These are phyloP conservation scores for Medicago ruthenica DNA, from an alignment of 306 rosid species.

Conservation along the genomic window DNA sequence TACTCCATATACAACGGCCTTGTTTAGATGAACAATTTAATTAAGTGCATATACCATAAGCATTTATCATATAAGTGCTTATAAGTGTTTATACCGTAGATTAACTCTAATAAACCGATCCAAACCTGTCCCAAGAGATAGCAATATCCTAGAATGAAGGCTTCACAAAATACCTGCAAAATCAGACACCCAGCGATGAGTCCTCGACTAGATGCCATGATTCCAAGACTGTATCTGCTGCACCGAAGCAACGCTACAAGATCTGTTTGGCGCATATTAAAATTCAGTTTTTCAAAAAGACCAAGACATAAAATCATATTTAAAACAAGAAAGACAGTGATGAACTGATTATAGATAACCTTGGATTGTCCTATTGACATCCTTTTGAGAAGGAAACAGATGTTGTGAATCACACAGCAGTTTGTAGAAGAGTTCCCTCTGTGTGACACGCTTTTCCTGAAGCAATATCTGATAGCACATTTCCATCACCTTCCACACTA, in stretches of 20 bases:
- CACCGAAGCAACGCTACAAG: slow-evolving; percentile 89
- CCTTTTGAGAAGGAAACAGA: slow-evolving; percentile 74
- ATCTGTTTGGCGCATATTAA: slow-evolving; percentile 50
- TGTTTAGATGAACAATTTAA: not conserved
- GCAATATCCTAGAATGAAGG: slow-evolving; percentile 23
- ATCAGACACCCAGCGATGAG: slow-evolving; percentile 79
- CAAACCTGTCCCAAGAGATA: not conserved
- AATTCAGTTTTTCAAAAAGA: slow-evolving; percentile 3
- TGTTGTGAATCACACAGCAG: slow-evolving; percentile 74
- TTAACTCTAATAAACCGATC: not conserved
- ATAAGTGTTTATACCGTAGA: not conserved
- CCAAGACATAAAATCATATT: slow-evolving; percentile 35
- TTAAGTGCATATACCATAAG: not conserved
- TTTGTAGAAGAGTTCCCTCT: slow-evolving; percentile 92
- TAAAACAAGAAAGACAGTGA: slow-evolving; percentile 12
- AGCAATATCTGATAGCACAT: slow-evolving; percentile 76
- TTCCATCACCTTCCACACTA: slow-evolving; percentile 95
- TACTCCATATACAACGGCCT: not conserved
- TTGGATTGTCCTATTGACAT: slow-evolving; percentile 85
- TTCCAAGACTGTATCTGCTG: slow-evolving; percentile 91
- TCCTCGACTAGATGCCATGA: slow-evolving; percentile 95
- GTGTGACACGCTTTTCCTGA: slow-evolving; percentile 81
- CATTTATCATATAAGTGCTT: not conserved
- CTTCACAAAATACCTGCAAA: slow-evolving; percentile 57
- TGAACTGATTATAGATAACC: slow-evolving; percentile 50